Percentiles rank a stretch among this genome's conserved stretches.
Evolutionary conservation across 768 basidiomycete species (phyloP).

Genomic region (Boletus sensibilis): DNA sequence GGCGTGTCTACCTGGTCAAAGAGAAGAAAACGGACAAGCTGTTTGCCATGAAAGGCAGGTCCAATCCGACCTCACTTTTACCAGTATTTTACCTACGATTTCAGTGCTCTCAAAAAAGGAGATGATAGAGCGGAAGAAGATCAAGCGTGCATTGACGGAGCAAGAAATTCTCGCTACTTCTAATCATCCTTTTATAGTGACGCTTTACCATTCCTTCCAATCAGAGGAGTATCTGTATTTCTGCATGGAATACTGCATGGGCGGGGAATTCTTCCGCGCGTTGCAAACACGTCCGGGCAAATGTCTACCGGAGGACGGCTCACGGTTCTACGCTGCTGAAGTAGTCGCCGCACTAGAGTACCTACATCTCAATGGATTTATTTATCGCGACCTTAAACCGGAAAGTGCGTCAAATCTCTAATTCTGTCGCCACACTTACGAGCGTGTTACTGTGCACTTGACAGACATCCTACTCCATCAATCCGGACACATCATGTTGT

Average conservation of each 20-base stretch:
- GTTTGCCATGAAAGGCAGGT: slow-evolving; percentile 98
- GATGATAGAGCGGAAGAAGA: slow-evolving; percentile 99
- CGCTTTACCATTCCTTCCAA: slow-evolving; percentile 98
- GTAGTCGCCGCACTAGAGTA: slow-evolving; percentile 98
- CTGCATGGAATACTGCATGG: slow-evolving; percentile 99
- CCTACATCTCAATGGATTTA: slow-evolving; percentile 98
- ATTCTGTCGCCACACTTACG: slow-evolving; percentile 8
- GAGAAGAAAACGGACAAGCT: slow-evolving; percentile 97
- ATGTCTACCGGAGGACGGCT: slow-evolving; percentile 92
- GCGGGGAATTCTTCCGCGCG: slow-evolving; percentile 98
- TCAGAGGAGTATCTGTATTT: slow-evolving; percentile 97
- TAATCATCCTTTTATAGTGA: slow-evolving; percentile 99
- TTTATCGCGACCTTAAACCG: slow-evolving; percentile 98
- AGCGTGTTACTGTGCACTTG: neutral
- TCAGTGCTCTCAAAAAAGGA: slow-evolving; percentile 97
- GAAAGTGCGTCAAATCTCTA: slow-evolving; percentile 72
- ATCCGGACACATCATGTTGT: slow-evolving; percentile 98
- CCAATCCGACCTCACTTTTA: slow-evolving; percentile 1
- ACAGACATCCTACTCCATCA: slow-evolving; percentile 96
- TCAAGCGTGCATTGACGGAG: slow-evolving; percentile 97
- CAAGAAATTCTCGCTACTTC: slow-evolving; percentile 98
- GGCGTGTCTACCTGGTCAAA: slow-evolving; percentile 95
- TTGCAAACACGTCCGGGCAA: slow-evolving; percentile 95
- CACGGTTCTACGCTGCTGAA: slow-evolving; percentile 98
- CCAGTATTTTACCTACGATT: slow-evolving; percentile 27